phyloP scores from a whole-genome alignment of 129 eudicot species.

The Lactuca sativa region DNA sequence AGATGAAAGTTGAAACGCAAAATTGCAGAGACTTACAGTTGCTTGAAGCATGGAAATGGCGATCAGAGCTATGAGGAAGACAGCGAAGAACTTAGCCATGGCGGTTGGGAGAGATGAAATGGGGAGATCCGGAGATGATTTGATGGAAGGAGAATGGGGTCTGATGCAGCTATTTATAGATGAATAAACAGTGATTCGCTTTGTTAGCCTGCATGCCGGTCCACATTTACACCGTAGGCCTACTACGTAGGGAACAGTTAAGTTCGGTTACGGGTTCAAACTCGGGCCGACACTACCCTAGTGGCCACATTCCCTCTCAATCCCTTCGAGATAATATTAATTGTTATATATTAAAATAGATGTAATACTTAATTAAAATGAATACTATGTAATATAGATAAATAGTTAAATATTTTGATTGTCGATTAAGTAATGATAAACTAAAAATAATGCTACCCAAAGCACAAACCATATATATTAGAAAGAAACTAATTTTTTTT shows the following conservation, averaged over 20 bases:
- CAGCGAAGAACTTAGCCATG: slow-evolving; percentile 57
- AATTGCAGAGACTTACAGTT: slow-evolving; percentile 28
- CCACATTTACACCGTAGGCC: slow-evolving; percentile 26
- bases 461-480: no score
- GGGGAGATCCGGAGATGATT: slow-evolving; percentile 20
- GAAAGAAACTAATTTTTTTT: no score
- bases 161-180: slow-evolving; percentile 33
- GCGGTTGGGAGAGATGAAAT: slow-evolving; percentile 17
- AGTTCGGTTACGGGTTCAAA: slow-evolving; percentile 27
- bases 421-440: neutral
- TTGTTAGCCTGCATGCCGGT: slow-evolving; percentile 34
- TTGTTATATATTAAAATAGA: neutral
- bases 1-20: no score
- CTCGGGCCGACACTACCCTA: slow-evolving; percentile 29
- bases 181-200: slow-evolving; percentile 7
- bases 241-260: slow-evolving; percentile 13
- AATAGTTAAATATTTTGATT: neutral
- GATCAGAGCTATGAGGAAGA: slow-evolving; percentile 46
- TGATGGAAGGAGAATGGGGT: slow-evolving; percentile 18
- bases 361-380: neutral
- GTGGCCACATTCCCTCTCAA: slow-evolving; percentile 26
- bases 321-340: neutral
- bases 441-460: no score
- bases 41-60: slow-evolving; percentile 55
- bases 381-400: neutral